These are phyloP conservation scores for Amphibolis antarctica DNA, from an alignment of 106 monocot genomes.

Conservation along the genomic window DNA sequence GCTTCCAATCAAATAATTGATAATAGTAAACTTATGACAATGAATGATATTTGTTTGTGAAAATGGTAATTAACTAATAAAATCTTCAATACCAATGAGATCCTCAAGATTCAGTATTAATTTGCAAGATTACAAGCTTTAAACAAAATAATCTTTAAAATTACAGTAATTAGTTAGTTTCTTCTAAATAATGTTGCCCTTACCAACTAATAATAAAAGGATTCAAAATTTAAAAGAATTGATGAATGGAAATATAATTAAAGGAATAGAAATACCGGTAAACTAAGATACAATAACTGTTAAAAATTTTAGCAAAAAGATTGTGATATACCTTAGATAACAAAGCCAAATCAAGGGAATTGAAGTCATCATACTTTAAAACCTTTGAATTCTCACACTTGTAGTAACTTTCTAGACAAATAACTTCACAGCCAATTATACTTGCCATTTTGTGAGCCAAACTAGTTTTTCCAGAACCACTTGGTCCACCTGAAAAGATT, in stretches of 20 bases:
- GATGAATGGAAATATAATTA: not conserved
- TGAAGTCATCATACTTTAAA: conserved; percentile 82
- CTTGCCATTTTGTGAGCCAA: conserved; percentile 98
- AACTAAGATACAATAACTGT: not conserved
- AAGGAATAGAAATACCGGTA: not conserved
- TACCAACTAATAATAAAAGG: too few species aligned
- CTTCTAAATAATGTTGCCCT: too few species aligned
- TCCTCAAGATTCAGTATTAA: too few species aligned
- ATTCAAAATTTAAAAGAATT: too few species aligned
- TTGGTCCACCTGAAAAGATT: conserved; percentile 66
- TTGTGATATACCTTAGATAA: conserved; percentile 55
- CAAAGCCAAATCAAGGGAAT: conserved; percentile 72
- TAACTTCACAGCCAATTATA: conserved; percentile 95
- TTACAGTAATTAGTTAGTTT: too few species aligned
- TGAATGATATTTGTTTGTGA: too few species aligned
- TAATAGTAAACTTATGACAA: too few species aligned
- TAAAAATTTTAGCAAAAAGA: not conserved
- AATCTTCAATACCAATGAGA: too few species aligned
- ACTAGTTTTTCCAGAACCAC: conserved; percentile 99
- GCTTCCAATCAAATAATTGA: too few species aligned
- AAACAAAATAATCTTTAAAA: too few species aligned
- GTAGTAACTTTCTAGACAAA: conserved; percentile 92
- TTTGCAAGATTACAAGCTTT: too few species aligned
- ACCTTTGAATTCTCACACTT: conserved; percentile 83
- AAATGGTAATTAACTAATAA: too few species aligned